Percentiles rank a stretch among this genome's conserved stretches.
Evolutionary conservation across 176 grass and related monocot genomes (phyloP).

Genomic region (Aegilops tauschii): DNA sequence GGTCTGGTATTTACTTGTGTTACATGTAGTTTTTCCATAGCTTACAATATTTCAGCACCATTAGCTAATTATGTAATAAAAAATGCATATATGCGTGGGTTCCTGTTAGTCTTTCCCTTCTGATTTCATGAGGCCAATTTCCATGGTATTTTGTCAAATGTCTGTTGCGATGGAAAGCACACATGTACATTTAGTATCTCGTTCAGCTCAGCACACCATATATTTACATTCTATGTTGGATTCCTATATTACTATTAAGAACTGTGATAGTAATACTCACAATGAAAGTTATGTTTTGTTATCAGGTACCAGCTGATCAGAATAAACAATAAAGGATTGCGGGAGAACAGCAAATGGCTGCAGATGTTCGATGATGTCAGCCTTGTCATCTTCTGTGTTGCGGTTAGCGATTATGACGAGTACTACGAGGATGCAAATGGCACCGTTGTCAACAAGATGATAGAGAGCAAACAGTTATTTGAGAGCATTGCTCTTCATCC

Average conservation of each 20-base stretch:
- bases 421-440: conserved; percentile 57
- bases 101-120: not conserved
- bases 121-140: not conserved
- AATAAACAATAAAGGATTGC: conserved; percentile 64
- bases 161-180: not conserved
- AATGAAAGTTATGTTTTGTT: conserved; percentile 6
- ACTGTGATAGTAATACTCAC: not conserved
- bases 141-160: not conserved
- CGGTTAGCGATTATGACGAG: conserved; percentile 71
- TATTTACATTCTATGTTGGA: not conserved
- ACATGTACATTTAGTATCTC: not conserved
- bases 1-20: conserved; percentile 1
- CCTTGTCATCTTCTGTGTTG: conserved; percentile 79
- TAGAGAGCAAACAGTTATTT: conserved; percentile 76
- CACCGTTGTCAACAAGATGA: conserved; percentile 67
- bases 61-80: not conserved
- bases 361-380: conserved; percentile 85
- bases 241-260: not conserved
- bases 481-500: conserved; percentile 60
- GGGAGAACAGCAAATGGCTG: conserved; percentile 80
- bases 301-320: conserved; percentile 86
- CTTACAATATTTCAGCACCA: not conserved
- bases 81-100: not conserved
- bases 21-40: not conserved
- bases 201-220: not conserved